These are phyloP conservation scores for Lecanicillium sp. DNA, from an alignment of 2,329 filamentous ascomycete species.

Conservation along the genomic window DNA sequence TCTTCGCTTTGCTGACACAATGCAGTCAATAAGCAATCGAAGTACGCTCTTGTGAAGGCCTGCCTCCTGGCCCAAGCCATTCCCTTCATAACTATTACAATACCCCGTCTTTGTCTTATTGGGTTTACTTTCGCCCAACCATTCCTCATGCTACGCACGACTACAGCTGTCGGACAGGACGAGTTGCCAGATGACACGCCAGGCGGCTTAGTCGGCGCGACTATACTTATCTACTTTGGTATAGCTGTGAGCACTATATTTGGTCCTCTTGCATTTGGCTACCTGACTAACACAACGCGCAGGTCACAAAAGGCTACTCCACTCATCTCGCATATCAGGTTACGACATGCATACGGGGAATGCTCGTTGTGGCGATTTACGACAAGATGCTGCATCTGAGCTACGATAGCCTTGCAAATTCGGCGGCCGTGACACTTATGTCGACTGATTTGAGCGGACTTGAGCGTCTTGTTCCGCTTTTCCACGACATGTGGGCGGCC, in stretches of 20 bases:
- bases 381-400: not conserved
- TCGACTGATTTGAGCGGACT: not conserved
- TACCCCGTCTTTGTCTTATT: not conserved
- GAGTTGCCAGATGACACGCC: not conserved
- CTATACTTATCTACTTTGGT: constrained; percentile 3
- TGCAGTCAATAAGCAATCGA: too few relatives aligned
- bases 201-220: not conserved
- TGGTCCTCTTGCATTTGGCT: too few relatives aligned
- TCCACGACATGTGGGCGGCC: not conserved
- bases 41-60: too few relatives aligned
- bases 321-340: not conserved
- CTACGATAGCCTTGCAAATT: not conserved
- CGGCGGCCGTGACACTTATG: not conserved
- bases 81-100: too few relatives aligned
- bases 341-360: not conserved
- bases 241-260: not conserved
- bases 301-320: not conserved
- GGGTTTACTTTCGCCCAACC: constrained; percentile 1
- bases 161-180: not conserved
- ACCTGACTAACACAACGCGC: not conserved
- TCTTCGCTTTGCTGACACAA: too few relatives aligned
- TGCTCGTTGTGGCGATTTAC: not conserved
- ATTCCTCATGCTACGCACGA: not conserved
- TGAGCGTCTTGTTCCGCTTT: not conserved
- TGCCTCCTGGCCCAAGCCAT: too few relatives aligned